phyloP scores from a whole-genome alignment of 202 grass and related monocot genomes.

The Elaeis oleifera region DNA sequence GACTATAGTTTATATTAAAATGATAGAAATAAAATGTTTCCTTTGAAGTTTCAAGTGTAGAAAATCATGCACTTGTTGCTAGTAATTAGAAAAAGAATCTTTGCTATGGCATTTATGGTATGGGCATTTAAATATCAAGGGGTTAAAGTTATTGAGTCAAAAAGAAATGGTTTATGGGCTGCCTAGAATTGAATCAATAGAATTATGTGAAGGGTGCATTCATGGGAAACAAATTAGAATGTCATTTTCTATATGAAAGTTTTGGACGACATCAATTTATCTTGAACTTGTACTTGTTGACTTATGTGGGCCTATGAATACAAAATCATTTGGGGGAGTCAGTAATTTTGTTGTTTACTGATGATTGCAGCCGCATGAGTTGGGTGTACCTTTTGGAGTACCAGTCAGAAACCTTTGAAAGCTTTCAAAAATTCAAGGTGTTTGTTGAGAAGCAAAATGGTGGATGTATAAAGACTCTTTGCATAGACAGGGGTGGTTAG shows the following conservation, averaged over 20 bases:
- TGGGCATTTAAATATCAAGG: constrained; percentile 6
- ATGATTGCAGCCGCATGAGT: too few species aligned
- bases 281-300: too few species aligned
- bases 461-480: too few species aligned
- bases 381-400: too few species aligned
- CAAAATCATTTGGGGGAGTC: too few species aligned
- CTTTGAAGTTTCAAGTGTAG: not conserved
- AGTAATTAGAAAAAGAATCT: not conserved
- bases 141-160: not conserved
- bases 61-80: not conserved
- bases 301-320: not conserved
- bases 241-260: not conserved
- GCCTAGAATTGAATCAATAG: too few species aligned
- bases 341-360: too few species aligned
- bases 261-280: not conserved
- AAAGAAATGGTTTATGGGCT: not conserved
- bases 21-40: not conserved
- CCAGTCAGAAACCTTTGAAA: too few species aligned
- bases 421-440: too few species aligned
- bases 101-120: too few species aligned
- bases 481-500: too few species aligned
- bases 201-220: not conserved
- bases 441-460: too few species aligned
- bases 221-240: not conserved
- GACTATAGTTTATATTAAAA: not conserved